Conservation (phyloP, 2,329 filamentous ascomycete genomes). For the Samsoniella hepiali region DNA sequence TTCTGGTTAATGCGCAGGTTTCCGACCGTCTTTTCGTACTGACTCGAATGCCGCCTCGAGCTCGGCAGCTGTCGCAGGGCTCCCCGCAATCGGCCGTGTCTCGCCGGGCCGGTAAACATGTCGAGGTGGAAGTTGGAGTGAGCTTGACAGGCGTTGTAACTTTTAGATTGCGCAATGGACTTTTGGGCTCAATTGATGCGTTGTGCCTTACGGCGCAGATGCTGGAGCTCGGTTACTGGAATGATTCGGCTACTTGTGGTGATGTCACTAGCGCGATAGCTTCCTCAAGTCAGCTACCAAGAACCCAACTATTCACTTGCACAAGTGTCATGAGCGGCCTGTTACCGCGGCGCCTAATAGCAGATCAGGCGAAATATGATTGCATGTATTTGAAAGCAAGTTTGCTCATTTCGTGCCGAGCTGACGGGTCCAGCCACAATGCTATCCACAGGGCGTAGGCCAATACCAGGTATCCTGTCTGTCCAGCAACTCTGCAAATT, state of each 20-base stretch:
- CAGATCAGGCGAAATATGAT: no score
- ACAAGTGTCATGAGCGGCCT: no score
- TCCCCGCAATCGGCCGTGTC: background rate
- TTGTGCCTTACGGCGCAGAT: background rate
- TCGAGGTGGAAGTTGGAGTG: no score
- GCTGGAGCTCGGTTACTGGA: conserved; percentile 5
- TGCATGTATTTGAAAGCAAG: no score
- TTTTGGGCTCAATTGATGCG: background rate
- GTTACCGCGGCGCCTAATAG: no score
- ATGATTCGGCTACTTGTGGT: conserved; percentile 17
- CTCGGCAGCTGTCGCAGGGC: background rate
- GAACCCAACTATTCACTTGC: background rate
- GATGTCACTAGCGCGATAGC: conserved; percentile 15
- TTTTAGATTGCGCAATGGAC: background rate
- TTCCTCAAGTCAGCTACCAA: background rate
- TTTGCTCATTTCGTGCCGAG: no score
- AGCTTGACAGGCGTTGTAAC: no score
- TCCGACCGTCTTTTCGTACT: conserved; percentile 30
- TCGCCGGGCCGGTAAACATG: conserved; percentile 11
- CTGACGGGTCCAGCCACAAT: no score
- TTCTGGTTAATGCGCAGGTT: conserved; percentile 29
- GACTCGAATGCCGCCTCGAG: conserved; percentile 10
- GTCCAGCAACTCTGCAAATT: no score
- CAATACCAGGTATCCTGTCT: no score
- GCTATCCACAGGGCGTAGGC: no score